phyloP scores from a whole-genome alignment of 2,329 filamentous ascomycete genomes.

The Alternaria sp. region DNA sequence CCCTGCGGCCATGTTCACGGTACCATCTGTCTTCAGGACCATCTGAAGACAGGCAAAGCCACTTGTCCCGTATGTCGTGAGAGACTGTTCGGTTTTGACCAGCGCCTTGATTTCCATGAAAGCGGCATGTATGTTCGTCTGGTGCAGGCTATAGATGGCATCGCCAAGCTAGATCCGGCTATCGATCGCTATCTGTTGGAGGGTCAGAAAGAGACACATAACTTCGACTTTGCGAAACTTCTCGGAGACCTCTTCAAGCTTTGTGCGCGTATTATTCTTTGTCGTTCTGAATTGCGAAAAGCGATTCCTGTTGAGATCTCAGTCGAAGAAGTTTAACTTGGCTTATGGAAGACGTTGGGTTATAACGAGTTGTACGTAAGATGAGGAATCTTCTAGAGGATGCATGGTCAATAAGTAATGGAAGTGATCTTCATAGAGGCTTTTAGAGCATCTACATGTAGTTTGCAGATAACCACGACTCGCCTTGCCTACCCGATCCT shows the following conservation, averaged over 20 bases:
- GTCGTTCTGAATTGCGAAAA: not conserved
- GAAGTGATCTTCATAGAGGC: accelerated
- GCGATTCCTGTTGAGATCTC: not conserved
- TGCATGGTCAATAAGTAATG: not conserved
- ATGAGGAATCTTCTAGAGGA: not conserved
- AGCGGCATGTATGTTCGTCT: not conserved
- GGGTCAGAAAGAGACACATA: not conserved
- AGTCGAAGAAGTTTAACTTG: not conserved
- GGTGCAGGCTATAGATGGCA: not conserved
- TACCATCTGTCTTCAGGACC: not conserved
- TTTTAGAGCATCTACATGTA: accelerated
- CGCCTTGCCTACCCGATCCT: too few species aligned
- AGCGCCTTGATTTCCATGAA: not conserved
- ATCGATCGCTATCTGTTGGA: not conserved
- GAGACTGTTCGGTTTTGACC: not conserved
- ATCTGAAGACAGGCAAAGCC: not conserved
- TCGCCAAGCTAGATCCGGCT: not conserved
- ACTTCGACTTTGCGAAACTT: not conserved
- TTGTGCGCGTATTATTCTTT: not conserved
- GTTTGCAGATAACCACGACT: too few species aligned
- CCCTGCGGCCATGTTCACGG: not conserved
- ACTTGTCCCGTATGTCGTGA: not conserved
- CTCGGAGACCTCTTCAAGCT: not conserved
- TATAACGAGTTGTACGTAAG: not conserved
- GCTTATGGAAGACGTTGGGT: not conserved